Base-by-base conservation (phyloP, 306 rosid genomes). In the Leucaena leucocephala region DNA sequence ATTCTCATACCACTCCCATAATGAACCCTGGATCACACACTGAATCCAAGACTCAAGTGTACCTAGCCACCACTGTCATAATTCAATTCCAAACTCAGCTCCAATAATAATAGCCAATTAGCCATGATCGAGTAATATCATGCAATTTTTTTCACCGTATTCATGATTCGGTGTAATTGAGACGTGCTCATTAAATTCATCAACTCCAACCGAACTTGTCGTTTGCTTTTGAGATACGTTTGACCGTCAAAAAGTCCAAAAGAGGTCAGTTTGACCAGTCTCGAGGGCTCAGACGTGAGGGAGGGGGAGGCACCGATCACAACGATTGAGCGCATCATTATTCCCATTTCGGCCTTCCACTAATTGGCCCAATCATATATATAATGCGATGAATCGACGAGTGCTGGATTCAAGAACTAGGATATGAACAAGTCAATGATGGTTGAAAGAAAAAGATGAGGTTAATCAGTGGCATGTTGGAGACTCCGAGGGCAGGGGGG, bases 401-500 rank as follows among this genome's bases (percentile, higher is more conserved):
- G 21, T 14, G 57, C 1, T 4, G 57, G 57, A 50, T 50, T 16
- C 1, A 14, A 48, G 54, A 48, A 9, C 3, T 44, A 13, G 2
- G 11, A 7, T 22, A 19, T 10, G 16, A 15, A 79, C 3, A 36
- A 71, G 65, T 38, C 68, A 73, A 73, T 61, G 59, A 66, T 67
- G 71, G 69, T 19, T 72, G 67, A 67, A 36, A 44, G 61, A 42
- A 42, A 42, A 55, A 10, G 65, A 78, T 13, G 57, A 36, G 34
- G 66, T 67, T 58, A 43, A 45, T 67, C 45, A 55, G 38, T 66
- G 59, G 61, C 40, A 66, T 74, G 69, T 21, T 65, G 78, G 38
- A 65, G 72, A 46, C 77, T 74, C 72, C 62, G 63, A 72, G 82
- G 75, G 62, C 73, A 76, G 49, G 14, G 74, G 77, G 33, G 49